phyloP scores from a whole-genome alignment of 805 yeast species.

The Scheffersomyces coipomensis region DNA sequence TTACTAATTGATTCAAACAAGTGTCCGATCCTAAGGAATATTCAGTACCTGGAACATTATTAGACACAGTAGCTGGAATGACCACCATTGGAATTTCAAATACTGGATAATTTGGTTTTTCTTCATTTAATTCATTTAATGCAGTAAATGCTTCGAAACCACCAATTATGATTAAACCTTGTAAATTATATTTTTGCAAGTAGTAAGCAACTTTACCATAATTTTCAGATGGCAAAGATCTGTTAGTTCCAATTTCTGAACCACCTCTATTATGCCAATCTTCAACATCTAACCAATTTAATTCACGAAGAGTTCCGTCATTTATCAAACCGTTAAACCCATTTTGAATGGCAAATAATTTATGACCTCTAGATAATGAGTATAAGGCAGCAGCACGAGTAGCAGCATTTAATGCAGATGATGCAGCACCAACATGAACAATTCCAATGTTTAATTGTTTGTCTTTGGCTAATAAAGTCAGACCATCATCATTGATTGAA shows the following conservation, averaged over 20 bases:
- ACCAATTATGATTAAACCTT: slow-evolving; percentile 74
- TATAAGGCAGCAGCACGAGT: slow-evolving; percentile 71
- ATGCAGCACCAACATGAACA: slow-evolving; percentile 77
- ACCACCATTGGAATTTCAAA: slow-evolving; percentile 77
- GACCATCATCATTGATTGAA: slow-evolving; percentile 34
- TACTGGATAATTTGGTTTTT: slow-evolving; percentile 62
- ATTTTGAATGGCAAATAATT: slow-evolving; percentile 66
- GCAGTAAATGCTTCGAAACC: slow-evolving; percentile 82
- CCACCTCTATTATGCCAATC: slow-evolving; percentile 79
- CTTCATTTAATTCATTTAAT: slow-evolving; percentile 60
- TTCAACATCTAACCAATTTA: slow-evolving; percentile 68
- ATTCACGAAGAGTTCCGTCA: slow-evolving; percentile 57
- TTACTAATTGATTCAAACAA: slow-evolving; percentile 66
- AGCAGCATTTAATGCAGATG: slow-evolving; percentile 78
- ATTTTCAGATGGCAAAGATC: slow-evolving; percentile 66
- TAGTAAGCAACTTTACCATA: slow-evolving; percentile 71
- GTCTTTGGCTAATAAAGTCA: slow-evolving; percentile 42
- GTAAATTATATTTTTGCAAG: slow-evolving; percentile 63
- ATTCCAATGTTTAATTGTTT: slow-evolving; percentile 65
- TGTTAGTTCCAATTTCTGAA: slow-evolving; percentile 78
- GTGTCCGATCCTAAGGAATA: slow-evolving; percentile 77
- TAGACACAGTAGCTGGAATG: slow-evolving; percentile 77
- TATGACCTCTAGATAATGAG: slow-evolving; percentile 75
- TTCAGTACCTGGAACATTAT: slow-evolving; percentile 81
- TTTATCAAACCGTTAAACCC: slow-evolving; percentile 72